Evolutionary conservation across 83 land plant genomes (phyloP).

Genomic region (Picea engelmannii): DNA sequence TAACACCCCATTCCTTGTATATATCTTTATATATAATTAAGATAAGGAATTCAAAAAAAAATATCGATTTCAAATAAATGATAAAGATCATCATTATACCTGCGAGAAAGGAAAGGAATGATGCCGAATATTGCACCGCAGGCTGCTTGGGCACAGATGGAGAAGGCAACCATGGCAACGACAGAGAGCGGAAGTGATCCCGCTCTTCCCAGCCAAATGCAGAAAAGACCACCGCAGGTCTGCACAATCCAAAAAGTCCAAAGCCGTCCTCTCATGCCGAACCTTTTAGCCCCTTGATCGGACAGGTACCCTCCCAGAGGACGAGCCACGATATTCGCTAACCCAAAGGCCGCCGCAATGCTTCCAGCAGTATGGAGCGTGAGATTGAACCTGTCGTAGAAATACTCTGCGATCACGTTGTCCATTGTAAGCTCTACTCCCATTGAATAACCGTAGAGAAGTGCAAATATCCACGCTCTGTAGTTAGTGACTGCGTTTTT

Average conservation of each 20-base stretch:
- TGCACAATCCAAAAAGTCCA: constrained; percentile 76
- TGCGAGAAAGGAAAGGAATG: constrained; percentile 46
- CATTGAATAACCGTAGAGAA: constrained; percentile 44
- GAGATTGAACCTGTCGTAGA: constrained; percentile 61
- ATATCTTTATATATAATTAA: no score
- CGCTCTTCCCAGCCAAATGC: constrained; percentile 64
- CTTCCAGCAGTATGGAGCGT: constrained; percentile 66
- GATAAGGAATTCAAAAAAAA: no score
- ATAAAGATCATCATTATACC: constrained; percentile 17
- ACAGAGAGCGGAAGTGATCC: constrained; percentile 44
- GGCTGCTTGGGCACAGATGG: constrained; percentile 40
- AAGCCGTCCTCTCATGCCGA: constrained; percentile 78
- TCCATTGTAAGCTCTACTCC: constrained; percentile 56
- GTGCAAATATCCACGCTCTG: constrained; percentile 33
- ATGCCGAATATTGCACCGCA: constrained; percentile 48
- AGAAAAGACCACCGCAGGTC: constrained; percentile 63
- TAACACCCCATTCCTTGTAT: no score
- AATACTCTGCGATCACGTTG: constrained; percentile 46
- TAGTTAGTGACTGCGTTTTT: constrained; percentile 26
- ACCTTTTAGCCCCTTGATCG: constrained; percentile 38
- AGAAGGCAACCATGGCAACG: constrained; percentile 59
- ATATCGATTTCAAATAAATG: background rate
- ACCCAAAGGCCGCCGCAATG: constrained; percentile 67
- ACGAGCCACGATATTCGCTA: constrained; percentile 67
- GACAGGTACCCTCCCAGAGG: constrained; percentile 71